Conservation (phyloP, 768 basidiomycete species). For the Kwoniella sp. region DNA sequence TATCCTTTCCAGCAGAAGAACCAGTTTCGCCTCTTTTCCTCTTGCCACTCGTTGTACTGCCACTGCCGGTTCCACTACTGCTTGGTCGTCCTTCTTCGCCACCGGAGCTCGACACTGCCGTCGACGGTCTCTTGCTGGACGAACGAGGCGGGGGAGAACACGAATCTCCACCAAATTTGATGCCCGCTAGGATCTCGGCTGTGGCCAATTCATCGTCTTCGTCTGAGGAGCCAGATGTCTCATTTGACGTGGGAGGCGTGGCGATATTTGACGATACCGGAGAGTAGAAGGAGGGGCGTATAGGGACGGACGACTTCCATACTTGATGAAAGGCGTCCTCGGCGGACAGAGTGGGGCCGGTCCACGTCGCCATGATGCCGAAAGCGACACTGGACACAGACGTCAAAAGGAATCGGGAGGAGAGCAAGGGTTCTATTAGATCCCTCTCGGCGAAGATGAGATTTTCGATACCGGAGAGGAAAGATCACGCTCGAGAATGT, state of each 20-base stretch:
- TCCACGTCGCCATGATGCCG: conserved; percentile 18
- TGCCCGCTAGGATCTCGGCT: conserved; percentile 9
- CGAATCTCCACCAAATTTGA: conserved; percentile 4
- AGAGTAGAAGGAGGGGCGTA: conserved; percentile 11
- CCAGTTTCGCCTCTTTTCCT: conserved; percentile 1
- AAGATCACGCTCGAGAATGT: not conserved
- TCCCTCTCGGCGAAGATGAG: not conserved
- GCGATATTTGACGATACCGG: not conserved
- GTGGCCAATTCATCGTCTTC: conserved; percentile 13
- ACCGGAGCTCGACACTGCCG: conserved; percentile 4
- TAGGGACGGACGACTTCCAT: conserved; percentile 5
- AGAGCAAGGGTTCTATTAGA: no score
- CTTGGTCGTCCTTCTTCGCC: conserved; percentile 5
- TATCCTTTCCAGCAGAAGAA: not conserved
- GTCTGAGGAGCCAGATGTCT: conserved; percentile 1
- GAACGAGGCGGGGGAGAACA: not conserved
- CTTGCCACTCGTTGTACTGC: not conserved
- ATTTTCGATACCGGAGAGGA: conserved; percentile 2
- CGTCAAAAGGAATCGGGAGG: not conserved
- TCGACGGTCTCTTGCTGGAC: not conserved
- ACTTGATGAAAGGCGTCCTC: conserved; percentile 19
- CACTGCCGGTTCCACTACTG: conserved; percentile 5
- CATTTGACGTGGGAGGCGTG: not conserved
- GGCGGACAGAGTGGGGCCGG: conserved; percentile 10
- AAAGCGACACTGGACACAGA: not conserved